These are phyloP conservation scores for Cruciata laevipes DNA, from an alignment of 257 asterid genomes.

Conservation along the genomic window DNA sequence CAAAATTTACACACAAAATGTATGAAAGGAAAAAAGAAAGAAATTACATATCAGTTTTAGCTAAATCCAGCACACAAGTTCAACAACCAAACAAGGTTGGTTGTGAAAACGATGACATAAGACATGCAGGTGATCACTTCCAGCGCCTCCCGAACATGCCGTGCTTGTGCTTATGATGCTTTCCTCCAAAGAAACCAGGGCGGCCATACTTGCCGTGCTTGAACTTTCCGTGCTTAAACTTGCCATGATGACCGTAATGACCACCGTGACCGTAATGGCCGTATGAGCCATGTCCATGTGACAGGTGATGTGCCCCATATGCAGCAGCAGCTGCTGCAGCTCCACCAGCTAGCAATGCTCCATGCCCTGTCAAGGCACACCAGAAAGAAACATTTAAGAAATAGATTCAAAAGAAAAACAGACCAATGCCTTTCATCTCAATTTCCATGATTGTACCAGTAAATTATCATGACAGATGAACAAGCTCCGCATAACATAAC, in stretches of 20 bases:
- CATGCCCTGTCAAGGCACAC: slow-evolving; percentile 36
- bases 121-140: slow-evolving; percentile 14
- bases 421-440: no score
- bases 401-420: no score
- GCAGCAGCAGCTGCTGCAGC: slow-evolving; percentile 86
- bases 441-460: no score
- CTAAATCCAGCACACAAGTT: slow-evolving; percentile 1
- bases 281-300: slow-evolving; percentile 42
- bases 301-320: slow-evolving; percentile 73
- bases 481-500: no score
- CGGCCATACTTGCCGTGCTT: slow-evolving; percentile 82
- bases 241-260: slow-evolving; percentile 28
- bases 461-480: no score
- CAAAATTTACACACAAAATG: background rate
- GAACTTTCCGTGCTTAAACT: slow-evolving; percentile 48
- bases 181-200: slow-evolving; percentile 39
- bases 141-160: slow-evolving; percentile 42
- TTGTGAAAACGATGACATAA: background rate
- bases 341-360: slow-evolving; percentile 74
- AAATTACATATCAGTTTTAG: background rate
- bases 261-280: slow-evolving; percentile 44
- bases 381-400: background rate
- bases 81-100: background rate
- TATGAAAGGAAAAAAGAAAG: background rate
- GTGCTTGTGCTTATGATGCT: slow-evolving; percentile 38